phyloP scores from a whole-genome alignment of 768 basidiomycete species.

The Artomyces pyxidatus region DNA sequence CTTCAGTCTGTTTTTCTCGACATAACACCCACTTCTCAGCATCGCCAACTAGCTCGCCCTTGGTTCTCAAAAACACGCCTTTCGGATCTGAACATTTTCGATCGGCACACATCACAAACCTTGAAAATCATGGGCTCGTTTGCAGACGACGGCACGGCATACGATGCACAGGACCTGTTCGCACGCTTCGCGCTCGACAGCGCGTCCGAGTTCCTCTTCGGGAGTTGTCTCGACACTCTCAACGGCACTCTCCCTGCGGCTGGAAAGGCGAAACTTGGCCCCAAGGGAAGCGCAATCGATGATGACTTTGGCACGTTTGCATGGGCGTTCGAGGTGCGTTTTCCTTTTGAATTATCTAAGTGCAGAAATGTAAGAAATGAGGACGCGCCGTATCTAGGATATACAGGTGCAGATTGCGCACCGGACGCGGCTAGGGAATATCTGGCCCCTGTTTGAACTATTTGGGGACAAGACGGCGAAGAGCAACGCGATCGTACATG shows the following conservation, averaged over 20 bases:
- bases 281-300: slow-evolving; percentile 52
- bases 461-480: background rate
- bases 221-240: slow-evolving; percentile 31
- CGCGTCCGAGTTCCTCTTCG: slow-evolving; percentile 45
- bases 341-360: too few species aligned
- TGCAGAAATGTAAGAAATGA: too few species aligned
- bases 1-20: too few species aligned
- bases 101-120: slow-evolving; percentile 21
- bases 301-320: slow-evolving; percentile 53
- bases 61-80: slow-evolving; percentile 26
- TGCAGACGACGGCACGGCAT: slow-evolving; percentile 33
- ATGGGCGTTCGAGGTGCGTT: slow-evolving; percentile 37
- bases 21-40: slow-evolving; percentile 18
- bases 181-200: slow-evolving; percentile 42
- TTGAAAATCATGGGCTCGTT: slow-evolving; percentile 2
- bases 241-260: slow-evolving; percentile 29
- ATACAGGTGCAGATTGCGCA: background rate
- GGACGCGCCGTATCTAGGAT: slow-evolving; percentile 1
- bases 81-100: slow-evolving; percentile 24
- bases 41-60: slow-evolving; percentile 26
- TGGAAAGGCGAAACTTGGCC: slow-evolving; percentile 36
- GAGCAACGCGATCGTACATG: background rate
- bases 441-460: slow-evolving; percentile 1
- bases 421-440: background rate
- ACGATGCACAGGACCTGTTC: slow-evolving; percentile 29